Evolutionary conservation across 2,329 filamentous ascomycete genomes (phyloP).

Genomic region (Calonectria ilicicola): DNA sequence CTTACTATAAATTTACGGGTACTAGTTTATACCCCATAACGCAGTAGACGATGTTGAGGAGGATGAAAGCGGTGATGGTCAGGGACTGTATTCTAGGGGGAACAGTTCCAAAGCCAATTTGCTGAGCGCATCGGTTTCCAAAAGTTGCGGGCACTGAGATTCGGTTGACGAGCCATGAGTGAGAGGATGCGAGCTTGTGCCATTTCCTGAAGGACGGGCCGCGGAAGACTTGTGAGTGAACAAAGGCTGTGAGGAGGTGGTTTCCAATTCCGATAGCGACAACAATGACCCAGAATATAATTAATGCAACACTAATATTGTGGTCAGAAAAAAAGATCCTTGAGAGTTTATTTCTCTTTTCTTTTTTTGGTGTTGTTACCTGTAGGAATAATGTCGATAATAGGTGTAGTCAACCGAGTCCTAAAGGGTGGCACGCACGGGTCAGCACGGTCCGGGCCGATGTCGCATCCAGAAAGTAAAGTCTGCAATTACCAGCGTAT

Average conservation of each 20-base stretch:
- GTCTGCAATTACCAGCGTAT: slow-evolving; percentile 50
- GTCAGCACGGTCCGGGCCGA: slow-evolving; percentile 9
- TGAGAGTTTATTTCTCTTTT: too few species aligned
- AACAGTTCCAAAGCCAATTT: slow-evolving; percentile 58
- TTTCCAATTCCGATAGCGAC: slow-evolving; percentile 50
- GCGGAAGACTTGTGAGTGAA: slow-evolving; percentile 5
- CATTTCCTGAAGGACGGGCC: background rate
- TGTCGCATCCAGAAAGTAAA: background rate
- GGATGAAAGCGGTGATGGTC: slow-evolving; percentile 51
- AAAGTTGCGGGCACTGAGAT: slow-evolving; percentile 57
- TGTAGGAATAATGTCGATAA: slow-evolving; percentile 50
- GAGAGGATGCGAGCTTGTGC: background rate
- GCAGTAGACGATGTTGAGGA: slow-evolving; percentile 53
- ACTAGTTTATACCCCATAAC: slow-evolving; percentile 53
- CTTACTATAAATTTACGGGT: slow-evolving; percentile 55
- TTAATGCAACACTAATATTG: slow-evolving; percentile 48
- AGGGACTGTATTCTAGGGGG: slow-evolving; percentile 58
- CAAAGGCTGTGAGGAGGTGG: slow-evolving; percentile 39
- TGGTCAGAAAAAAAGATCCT: background rate
- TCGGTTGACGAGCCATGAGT: slow-evolving; percentile 48
- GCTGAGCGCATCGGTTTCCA: slow-evolving; percentile 56
- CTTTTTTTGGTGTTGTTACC: slow-evolving; percentile 37
- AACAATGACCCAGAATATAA: slow-evolving; percentile 56
- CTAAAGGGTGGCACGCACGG: slow-evolving; percentile 32
- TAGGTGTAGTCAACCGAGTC: slow-evolving; percentile 51